These are phyloP conservation scores for Coffea canephora DNA, from an alignment of 257 asterid genomes.

Conservation along the genomic window DNA sequence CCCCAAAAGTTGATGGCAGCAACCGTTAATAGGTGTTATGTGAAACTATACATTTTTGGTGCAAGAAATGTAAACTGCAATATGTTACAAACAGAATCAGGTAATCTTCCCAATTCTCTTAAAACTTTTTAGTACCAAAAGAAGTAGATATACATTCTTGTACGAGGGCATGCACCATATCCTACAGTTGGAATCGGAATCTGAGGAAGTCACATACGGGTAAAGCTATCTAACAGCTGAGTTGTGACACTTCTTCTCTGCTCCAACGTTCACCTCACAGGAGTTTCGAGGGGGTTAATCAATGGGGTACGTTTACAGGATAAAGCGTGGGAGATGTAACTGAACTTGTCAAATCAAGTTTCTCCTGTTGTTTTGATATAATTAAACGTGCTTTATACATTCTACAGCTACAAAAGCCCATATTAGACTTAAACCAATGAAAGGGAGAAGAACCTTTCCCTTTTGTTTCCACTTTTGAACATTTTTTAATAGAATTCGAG, in stretches of 20 bases:
- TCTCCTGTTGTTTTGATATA: background rate
- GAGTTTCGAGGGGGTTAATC: background rate
- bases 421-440: background rate
- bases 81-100: too few species aligned
- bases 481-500: background rate
- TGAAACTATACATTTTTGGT: too few species aligned
- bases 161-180: too few species aligned
- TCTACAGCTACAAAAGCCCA: background rate
- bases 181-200: background rate
- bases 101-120: too few species aligned
- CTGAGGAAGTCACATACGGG: background rate
- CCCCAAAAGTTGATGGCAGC: too few species aligned
- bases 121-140: too few species aligned
- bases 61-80: too few species aligned
- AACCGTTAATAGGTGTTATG: too few species aligned
- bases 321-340: background rate
- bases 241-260: background rate
- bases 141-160: too few species aligned
- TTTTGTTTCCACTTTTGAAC: slow-evolving; percentile 3
- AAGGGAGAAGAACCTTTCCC: background rate
- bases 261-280: background rate
- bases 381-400: background rate
- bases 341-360: slow-evolving; percentile 16
- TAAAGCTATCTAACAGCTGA: background rate
- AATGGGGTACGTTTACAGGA: background rate